Evolutionary conservation across 2,329 filamentous ascomycete genomes (phyloP), one percentile per base, ranked within the genome.

Genomic region (Ambrosiella xylebori): DNA sequence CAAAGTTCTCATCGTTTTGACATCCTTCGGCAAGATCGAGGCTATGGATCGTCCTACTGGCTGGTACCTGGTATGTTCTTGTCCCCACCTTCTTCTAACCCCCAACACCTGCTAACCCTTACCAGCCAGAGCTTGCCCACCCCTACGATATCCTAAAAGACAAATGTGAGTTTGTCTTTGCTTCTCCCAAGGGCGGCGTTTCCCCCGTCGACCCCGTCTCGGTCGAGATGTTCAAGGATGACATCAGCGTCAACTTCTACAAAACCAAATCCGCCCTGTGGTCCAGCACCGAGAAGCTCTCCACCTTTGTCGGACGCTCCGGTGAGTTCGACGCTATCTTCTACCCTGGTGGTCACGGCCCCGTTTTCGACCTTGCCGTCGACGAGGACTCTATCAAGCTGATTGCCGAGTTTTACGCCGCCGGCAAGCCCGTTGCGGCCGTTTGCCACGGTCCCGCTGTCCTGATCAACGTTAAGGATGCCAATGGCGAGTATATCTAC

Each of bases 1-100:
- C 64, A 85, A 84, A 68, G 71, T 88, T 62, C 82, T 88, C 71
- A 71, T 87, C 68, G 79, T 88, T 59, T 78, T 88, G 61, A 85
- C 81, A 63, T 87, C 82, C 61, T 74, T 78, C 67, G 69, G 67
- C 66, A 69, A 71, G 67, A 73, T 80, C 53, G 71, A 71, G 64
- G 62, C 61, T 58, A 66, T 71, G 63, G 72, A 74, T 50, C 73
- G 72, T 64, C 76, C 76, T 8, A 86, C 84, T 0, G 85, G 85
- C 62, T 88, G 84, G 84, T 88, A 80, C 66, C 71, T 88, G 64
- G 80, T 83, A 71, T 54, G 71, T 61, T 40, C 36, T 27, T 12
- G 47, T 50, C 17, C 12, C 36, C 15, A 44, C 50, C 35, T 47
- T 3, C 54, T 49, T 37, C 50, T 54, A 55, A 49, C 44, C 19